Base-by-base conservation (phyloP, 164 flowering plant species). In the Umbilicus rupestris region DNA sequence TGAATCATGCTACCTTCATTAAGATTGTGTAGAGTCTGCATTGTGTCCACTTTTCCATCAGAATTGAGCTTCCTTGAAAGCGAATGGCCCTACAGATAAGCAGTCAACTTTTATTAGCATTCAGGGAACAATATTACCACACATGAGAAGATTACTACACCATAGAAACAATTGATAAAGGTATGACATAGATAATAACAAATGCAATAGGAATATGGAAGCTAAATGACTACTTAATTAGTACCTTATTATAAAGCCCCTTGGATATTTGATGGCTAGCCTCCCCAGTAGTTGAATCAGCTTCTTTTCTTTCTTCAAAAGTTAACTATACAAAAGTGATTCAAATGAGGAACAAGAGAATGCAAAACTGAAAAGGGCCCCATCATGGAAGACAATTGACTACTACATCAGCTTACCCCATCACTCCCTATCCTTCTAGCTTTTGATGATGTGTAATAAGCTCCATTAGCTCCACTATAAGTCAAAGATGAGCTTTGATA, bases 401-500 rank as follows among this genome's bases (percentile, higher is more conserved):
- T 19, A 78, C 88, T 75, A 66, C 31, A 26, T 52, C 59, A 52
- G 31, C 17, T 52, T 52, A 89, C 99, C 37, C 97, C 97, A 77
- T 94, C 92, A 77, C 86, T 81, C 11, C 97, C 97, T 16, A 78
- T 72, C 78, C 89, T 87, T 75, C 87, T 84, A 2, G 84, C 79
- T 33, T 70, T 84, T 26, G 99, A 92, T 2, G 89, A 78, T 62
- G 96, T 85, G 67, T 89, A 84, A 71, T 89, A 92, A 22, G 96
- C 80, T 44, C 99, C 99, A 83, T 86, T 79, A 0, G 78, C 65
- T 76, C 99, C 97, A 65, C 97, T 96, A 83, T 88, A 92, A 39
- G 85, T 77, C 26, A 94, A 89, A 60, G 78, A 63, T 26, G 95
- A 88, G 74, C 96, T 94, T 72, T 86, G 96, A 68, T 80, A 85